These are phyloP conservation scores for Rosa chinensis DNA, from an alignment of 306 rosid species.

Conservation along the genomic window DNA sequence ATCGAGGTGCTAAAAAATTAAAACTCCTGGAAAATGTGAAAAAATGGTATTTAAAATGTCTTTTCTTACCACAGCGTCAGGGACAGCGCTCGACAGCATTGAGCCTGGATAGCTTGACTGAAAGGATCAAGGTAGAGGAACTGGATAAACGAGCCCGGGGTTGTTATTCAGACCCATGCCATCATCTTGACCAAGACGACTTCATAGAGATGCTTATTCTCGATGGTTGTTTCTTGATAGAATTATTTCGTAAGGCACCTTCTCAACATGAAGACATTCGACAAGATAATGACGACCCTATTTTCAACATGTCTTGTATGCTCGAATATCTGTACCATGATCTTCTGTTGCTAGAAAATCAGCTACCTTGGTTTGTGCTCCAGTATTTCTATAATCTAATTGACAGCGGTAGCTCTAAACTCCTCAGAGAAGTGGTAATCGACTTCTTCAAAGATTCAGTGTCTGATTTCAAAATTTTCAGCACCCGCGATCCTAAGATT, in stretches of 20 bases:
- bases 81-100: not conserved
- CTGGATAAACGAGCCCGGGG: not conserved
- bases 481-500: accelerated
- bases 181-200: not conserved
- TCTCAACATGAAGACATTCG: accelerated
- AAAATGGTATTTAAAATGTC: not conserved
- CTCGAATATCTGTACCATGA: not conserved
- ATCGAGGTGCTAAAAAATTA: not conserved
- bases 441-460: not conserved
- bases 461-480: not conserved
- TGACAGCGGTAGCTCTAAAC: not conserved
- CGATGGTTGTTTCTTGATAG: conserved; percentile 2
- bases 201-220: not conserved
- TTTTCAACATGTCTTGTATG: not conserved
- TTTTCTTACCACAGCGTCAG: accelerated
- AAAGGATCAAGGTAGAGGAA: not conserved
- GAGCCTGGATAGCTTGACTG: not conserved
- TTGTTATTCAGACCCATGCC: not conserved
- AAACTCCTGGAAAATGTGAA: not conserved
- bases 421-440: not conserved
- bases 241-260: not conserved
- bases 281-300: not conserved
- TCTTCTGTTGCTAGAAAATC: not conserved
- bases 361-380: not conserved
- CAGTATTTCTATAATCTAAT: not conserved